Conservation (phyloP, 2,329 filamentous ascomycete genomes). For the Fusarium albosuccineum region DNA sequence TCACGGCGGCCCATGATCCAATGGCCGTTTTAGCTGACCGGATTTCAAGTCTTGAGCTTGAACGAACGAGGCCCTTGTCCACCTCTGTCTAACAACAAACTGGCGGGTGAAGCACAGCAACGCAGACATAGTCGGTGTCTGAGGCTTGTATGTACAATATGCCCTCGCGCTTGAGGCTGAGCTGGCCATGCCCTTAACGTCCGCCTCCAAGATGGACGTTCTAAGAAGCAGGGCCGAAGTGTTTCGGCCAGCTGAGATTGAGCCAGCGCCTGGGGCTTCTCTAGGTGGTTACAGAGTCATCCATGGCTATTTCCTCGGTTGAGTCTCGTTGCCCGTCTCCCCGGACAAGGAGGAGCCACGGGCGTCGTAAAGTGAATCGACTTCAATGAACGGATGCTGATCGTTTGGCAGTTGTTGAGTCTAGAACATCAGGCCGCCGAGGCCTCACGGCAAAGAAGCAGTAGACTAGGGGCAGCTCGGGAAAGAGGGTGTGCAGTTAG, state of each 20-base stretch:
- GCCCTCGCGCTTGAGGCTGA: slow-evolving; percentile 16
- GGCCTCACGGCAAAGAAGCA: slow-evolving; percentile 23
- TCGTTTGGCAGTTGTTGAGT: slow-evolving; percentile 30
- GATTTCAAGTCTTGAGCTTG: neutral
- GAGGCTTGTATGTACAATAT: neutral
- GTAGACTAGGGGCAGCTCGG: slow-evolving; percentile 11
- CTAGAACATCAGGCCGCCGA: slow-evolving; percentile 34
- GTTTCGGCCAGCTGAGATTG: slow-evolving; percentile 1
- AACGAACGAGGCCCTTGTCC: slow-evolving; percentile 1
- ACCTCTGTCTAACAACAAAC: neutral
- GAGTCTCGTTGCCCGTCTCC: slow-evolving; percentile 15
- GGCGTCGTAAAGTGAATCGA: slow-evolving; percentile 13
- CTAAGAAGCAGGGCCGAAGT: slow-evolving; percentile 1
- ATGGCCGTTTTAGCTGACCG: slow-evolving; percentile 5
- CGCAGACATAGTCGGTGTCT: neutral
- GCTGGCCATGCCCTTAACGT: slow-evolving; percentile 12
- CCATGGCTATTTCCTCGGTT: neutral
- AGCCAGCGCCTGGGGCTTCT: neutral
- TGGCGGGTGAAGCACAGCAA: slow-evolving; percentile 5
- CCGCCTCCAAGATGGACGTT: slow-evolving; percentile 3
- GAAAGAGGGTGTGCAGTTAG: slow-evolving; percentile 22
- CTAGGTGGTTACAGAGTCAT: slow-evolving; percentile 1
- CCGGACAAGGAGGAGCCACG: slow-evolving; percentile 13
- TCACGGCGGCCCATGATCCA: slow-evolving; percentile 12
- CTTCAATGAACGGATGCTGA: slow-evolving; percentile 13